A percentile compares a stretch with the other conserved stretches of the same genome.
Conservation (phyloP, 345 rosid genomes). For the Aegle marmelos region DNA sequence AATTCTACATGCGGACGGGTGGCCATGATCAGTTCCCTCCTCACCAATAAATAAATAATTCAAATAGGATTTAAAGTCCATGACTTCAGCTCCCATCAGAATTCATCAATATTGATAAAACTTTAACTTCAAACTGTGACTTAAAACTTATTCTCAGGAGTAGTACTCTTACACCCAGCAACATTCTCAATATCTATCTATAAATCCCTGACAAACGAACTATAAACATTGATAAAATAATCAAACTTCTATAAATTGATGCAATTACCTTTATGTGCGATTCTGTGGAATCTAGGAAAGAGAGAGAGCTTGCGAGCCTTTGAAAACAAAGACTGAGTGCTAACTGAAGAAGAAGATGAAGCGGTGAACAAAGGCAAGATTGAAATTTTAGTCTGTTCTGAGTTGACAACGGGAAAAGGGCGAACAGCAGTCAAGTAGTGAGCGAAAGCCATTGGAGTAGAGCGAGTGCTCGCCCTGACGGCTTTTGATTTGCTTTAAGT, state of each 20-base stretch:
- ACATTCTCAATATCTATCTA: too few relatives aligned
- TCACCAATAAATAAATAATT: background rate
- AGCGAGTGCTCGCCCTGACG: background rate
- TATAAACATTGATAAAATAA: background rate
- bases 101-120: too few relatives aligned
- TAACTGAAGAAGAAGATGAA: constrained; percentile 5
- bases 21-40: too few relatives aligned
- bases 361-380: constrained; percentile 21
- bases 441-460: constrained; percentile 54
- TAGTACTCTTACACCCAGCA: too few relatives aligned
- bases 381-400: constrained; percentile 23
- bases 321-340: constrained; percentile 25
- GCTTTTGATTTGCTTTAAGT: background rate
- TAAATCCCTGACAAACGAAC: background rate
- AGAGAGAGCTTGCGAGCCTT: constrained; percentile 35
- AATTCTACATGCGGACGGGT: too few relatives aligned
- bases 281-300: constrained; percentile 23
- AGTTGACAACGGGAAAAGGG: constrained; percentile 41
- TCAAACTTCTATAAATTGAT: background rate
- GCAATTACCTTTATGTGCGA: constrained; percentile 38
- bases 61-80: background rate
- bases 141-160: too few relatives aligned
- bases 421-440: constrained; percentile 53
- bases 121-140: too few relatives aligned
- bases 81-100: background rate